Conservation (phyloP, 495 filamentous ascomycete species). For the Neurospora sp. region DNA sequence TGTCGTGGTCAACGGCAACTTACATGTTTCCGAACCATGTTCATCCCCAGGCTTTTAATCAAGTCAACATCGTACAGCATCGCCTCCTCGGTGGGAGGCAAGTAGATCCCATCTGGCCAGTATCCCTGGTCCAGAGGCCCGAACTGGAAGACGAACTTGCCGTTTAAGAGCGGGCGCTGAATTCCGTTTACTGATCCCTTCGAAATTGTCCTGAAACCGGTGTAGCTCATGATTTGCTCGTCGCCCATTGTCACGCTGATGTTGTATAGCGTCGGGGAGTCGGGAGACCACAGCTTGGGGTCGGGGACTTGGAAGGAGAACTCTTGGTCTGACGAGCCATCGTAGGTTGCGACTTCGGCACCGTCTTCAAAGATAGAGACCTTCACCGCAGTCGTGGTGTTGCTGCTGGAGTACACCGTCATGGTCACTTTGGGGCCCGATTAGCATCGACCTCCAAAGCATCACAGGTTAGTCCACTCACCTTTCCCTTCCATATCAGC, state of each 20-base stretch:
- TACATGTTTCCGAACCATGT: slow-evolving; percentile 60
- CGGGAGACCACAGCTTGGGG: slow-evolving; percentile 49
- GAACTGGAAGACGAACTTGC: slow-evolving; percentile 54
- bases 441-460: neutral
- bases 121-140: slow-evolving; percentile 60
- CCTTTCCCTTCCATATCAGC: slow-evolving; percentile 51
- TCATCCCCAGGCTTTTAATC: slow-evolving; percentile 53
- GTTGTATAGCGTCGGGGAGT: slow-evolving; percentile 52
- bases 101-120: slow-evolving; percentile 59
- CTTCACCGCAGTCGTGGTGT: slow-evolving; percentile 24
- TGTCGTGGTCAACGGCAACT: slow-evolving; percentile 7
- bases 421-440: slow-evolving; percentile 34
- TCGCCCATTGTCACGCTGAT: slow-evolving; percentile 44
- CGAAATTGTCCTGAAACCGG: slow-evolving; percentile 55
- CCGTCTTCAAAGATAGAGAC: slow-evolving; percentile 30
- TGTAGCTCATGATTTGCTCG: slow-evolving; percentile 50
- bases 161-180: slow-evolving; percentile 52
- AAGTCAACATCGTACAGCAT: slow-evolving; percentile 55
- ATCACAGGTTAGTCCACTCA: slow-evolving; percentile 16
- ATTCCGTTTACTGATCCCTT: slow-evolving; percentile 44
- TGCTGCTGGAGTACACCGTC: slow-evolving; percentile 32
- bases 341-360: slow-evolving; percentile 16
- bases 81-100: slow-evolving; percentile 49
- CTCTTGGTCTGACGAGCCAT: slow-evolving; percentile 30
- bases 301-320: slow-evolving; percentile 43